Evolutionary conservation across 306 rosid species (phyloP), one percentile per base, ranked within the genome.

Genomic region (Erythrophleum fordii): DNA sequence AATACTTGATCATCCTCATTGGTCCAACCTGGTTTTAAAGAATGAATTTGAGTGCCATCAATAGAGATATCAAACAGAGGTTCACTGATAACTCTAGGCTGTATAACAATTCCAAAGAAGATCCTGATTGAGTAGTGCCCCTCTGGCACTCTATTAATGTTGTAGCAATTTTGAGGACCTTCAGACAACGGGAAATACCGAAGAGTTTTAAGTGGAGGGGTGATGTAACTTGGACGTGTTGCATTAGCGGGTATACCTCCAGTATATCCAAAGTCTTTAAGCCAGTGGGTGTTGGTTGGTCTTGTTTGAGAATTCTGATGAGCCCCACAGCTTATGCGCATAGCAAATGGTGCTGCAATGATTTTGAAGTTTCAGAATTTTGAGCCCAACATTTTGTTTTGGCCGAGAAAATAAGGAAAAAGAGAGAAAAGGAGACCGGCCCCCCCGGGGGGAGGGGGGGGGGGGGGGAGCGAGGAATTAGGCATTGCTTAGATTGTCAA

Each of bases 321-420:
- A 71, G 98, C 96, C 49, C 99, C 99, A 70, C 98, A 95, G 87
- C 92, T 95, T 79, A 95, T 87, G 51, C 94, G 98, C 97, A 93
- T 80, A 18, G 89, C 90, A 89, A 52, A 92, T 55, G 99, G 99
- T 18, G 77, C 99, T 95, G 88, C 71, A 86, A 76, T 64, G 56
- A 62, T 45, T 12, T 56, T 23, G 53, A 51, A 78, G 49, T 78
- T 23, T 37, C 86, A 74, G 56, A 74, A 48, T 28, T 46, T 73
- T 61, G 53, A 80, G 46, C 71, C 41, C 62, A 64, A n/a, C n/a
- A n/a, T 37, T 28, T 51, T 58, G 37, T 37, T 44, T 58, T n/a
- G 49, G 72, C 11, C 2, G 56, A 53, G 31, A 66, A 16, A n/a
- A n/a, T n/a, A n/a, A n/a, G n/a, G n/a, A n/a, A n/a, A n/a, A n/a